Percentiles rank a stretch among this genome's conserved stretches.
Evolutionary conservation across 148 eudicot genomes (phyloP).

Genomic region (Drosera capensis): DNA sequence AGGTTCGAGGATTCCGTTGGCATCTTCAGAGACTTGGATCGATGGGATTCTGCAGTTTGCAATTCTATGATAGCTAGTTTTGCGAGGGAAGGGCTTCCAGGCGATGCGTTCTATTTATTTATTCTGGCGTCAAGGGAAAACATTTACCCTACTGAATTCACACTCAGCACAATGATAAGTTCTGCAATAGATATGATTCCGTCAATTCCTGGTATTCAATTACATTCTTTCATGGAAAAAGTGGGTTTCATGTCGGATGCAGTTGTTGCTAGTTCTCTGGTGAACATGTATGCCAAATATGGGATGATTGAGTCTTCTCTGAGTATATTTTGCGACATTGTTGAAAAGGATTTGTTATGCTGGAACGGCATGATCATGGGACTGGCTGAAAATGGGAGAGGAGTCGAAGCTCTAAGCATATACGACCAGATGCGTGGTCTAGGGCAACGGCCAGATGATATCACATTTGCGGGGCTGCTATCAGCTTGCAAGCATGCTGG

Average conservation of each 20-base stretch:
- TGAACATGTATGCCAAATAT: constrained; percentile 59
- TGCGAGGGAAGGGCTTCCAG: constrained; percentile 23
- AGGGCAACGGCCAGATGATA: constrained; percentile 44
- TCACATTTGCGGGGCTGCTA: constrained; percentile 46
- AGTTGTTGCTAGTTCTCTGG: constrained; percentile 50
- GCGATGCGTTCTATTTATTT: constrained; percentile 41
- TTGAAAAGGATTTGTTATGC: constrained; percentile 39
- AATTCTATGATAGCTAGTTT: constrained; percentile 69
- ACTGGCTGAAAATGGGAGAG: constrained; percentile 45
- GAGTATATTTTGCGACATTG: constrained; percentile 23
- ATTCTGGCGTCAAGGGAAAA: constrained; percentile 23
- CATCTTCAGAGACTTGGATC: constrained; percentile 32
- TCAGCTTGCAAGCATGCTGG: constrained; percentile 51
- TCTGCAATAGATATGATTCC: constrained; percentile 30
- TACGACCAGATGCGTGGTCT: constrained; percentile 28
- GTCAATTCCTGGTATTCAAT: constrained; percentile 44
- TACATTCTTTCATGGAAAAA: constrained; percentile 50
- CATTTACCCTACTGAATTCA: constrained; percentile 56
- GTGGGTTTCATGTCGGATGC: constrained; percentile 37
- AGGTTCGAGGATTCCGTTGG: constrained; percentile 37
- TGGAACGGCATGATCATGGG: constrained; percentile 71
- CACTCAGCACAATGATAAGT: constrained; percentile 39
- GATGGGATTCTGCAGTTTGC: constrained; percentile 37
- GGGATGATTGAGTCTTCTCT: constrained; percentile 44
- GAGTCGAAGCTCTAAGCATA: constrained; percentile 30